Base-by-base conservation (phyloP, 495 filamentous ascomycete genomes). In the Neurospora sp. region DNA sequence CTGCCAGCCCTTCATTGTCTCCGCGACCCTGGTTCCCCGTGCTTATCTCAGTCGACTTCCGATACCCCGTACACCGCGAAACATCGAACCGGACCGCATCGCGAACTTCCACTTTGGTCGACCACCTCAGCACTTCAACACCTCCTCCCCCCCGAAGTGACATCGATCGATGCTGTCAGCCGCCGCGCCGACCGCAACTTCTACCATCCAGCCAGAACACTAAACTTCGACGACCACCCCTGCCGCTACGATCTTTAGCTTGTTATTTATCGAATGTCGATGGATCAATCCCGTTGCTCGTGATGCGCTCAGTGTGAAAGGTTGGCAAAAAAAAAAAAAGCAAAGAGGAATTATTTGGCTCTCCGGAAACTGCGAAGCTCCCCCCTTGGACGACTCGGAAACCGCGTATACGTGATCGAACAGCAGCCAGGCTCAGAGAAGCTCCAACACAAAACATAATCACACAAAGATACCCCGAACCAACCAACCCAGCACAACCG, bases 261-360 rank as follows among this genome's bases (percentile, higher is more conserved):
- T 62, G 23, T 31, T 59, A 0, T 16, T 62, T 31, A 16, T 62
- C 54, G 54, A 62, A 31, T 62, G 54, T 62, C 71, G 41, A 75
- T 75, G 73, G 71, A 72, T 35, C 54, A 71, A 62, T 37, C 54
- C 27, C 59, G 44, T 69, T 54, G 72, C 35, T 59, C 73, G 75
- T 76, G 75, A 75, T 69, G 75, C 69, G 23, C 54, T 62, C 23
- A 62, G 12, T 62, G 54, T 62, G 54, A 62, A 62, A 16, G 23
- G 23, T 27, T 12, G 23, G 54, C 23, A 27, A 31, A 5, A 62
- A 27, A 27, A 31, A 5, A 62, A 27, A 16, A 59, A 62, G 54
- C 54, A 31, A 62, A 62, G 54, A 31, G 12, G 54, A 62, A 62
- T 62, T 31, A 62, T 62, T 62, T 62, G 54, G 54, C 54, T 62